These are phyloP conservation scores for Cenchrus purpureus DNA, from an alignment of 176 grass and related monocot species.

Conservation along the genomic window DNA sequence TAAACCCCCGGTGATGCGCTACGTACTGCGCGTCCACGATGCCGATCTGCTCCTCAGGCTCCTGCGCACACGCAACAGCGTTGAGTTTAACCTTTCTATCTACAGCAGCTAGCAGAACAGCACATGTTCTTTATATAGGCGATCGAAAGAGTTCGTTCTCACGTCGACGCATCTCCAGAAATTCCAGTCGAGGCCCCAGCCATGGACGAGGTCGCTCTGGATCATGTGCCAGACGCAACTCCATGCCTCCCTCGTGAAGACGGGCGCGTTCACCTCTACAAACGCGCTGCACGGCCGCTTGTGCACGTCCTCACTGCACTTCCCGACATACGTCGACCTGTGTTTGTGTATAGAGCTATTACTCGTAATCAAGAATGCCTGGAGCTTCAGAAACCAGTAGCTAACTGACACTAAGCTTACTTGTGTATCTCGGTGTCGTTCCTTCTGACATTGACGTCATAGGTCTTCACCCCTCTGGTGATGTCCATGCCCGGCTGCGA, in stretches of 20 bases:
- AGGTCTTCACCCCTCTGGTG: neutral
- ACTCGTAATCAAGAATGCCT: too few species aligned
- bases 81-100: neutral
- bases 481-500: slow-evolving; percentile 52
- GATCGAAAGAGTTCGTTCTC: neutral
- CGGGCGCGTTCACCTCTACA: slow-evolving; percentile 50
- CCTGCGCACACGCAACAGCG: neutral
- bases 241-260: slow-evolving; percentile 48
- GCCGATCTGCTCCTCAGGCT: slow-evolving; percentile 23
- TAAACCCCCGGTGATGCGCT: slow-evolving; percentile 14
- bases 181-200: slow-evolving; percentile 38
- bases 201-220: slow-evolving; percentile 46
- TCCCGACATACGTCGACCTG: neutral
- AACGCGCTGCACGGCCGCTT: slow-evolving; percentile 44
- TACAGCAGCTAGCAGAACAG: too few species aligned
- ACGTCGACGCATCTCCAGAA: slow-evolving; percentile 56
- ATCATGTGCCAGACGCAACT: slow-evolving; percentile 56
- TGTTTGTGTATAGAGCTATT: neutral
- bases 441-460: neutral
- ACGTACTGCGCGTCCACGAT: slow-evolving; percentile 42
- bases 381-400: neutral
- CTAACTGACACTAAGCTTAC: neutral
- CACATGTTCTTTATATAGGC: neutral
- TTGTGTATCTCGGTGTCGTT: slow-evolving; percentile 41
- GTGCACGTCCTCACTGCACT: neutral